Base-by-base conservation (phyloP, 129 eudicot genomes). In the Logfia minima region DNA sequence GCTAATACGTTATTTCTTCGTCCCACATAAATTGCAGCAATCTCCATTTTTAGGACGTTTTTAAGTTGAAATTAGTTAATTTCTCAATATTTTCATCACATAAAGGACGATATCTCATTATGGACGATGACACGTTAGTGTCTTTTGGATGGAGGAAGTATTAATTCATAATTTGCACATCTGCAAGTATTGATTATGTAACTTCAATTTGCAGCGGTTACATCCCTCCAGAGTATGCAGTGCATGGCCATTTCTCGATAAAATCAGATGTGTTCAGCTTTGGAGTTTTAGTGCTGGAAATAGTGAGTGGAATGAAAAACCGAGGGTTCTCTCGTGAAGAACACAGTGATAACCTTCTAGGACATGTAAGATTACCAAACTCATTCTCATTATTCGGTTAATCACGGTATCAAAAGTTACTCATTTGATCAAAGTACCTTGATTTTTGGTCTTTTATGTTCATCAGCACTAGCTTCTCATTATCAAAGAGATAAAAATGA, bases 181-280 rank as follows among this genome's bases (percentile, higher is more conserved):
- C 53, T 18, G 19, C 0, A 28, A 23, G 14, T 71, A 26, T 5
- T 63, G 8, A 63, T 13, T 63, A 28, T 74, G 26, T 74, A 37
- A 72, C 35, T 26, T 23, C 4, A 19, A 41, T 28, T 19, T 61
- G 32, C 71, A 63, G 79, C 3, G 79, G 79, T 43, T 75, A 75
- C 43, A 75, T 75, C 4, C 62, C 79, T 62, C 79, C 79, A 39
- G 79, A 75, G 56, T 75, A 75, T 23, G 80, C 80, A 32, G 52
- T 66, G 17, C 80, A 77, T 5, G 74, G 80, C 5, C 72, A 18
- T 65, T 76, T 43, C 64, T 76, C 80, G n/a, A 22, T 66, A 11
- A 75, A 75, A 45, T 75, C 79, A 8, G 72, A 75, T 28, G 71
- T 63, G 28, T 75, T 75, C 28, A 75, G 79, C 19, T 75, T 75